These are phyloP conservation scores for Sutorius eximius DNA, from an alignment of 1,284 basidiomycete genomes.

Conservation along the genomic window DNA sequence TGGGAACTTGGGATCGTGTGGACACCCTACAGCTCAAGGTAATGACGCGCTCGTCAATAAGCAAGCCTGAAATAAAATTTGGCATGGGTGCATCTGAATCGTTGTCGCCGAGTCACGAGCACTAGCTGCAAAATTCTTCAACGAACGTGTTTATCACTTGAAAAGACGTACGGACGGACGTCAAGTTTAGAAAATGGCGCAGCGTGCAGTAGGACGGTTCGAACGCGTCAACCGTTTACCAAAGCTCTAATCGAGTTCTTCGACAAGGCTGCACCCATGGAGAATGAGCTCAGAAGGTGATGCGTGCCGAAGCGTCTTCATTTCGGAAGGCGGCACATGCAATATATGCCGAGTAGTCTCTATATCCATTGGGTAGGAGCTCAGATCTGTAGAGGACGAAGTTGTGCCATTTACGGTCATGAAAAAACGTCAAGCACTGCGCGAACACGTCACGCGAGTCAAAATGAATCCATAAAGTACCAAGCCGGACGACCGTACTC, in stretches of 20 bases:
- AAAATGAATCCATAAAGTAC: neutral
- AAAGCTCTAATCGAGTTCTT: neutral
- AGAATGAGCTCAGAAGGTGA: neutral
- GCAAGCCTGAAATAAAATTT: neutral
- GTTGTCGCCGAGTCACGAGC: neutral
- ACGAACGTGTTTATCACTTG: neutral
- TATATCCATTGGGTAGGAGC: conserved; percentile 1
- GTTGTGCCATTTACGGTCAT: too few relatives aligned
- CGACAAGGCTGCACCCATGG: neutral
- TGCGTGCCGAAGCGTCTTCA: conserved; percentile 18
- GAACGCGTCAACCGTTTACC: neutral
- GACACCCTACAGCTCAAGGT: neutral
- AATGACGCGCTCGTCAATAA: neutral
- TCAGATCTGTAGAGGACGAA: conserved; percentile 1
- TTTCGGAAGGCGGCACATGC: conserved; percentile 15
- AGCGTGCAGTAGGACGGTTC: neutral
- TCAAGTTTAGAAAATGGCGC: neutral
- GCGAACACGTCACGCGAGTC: neutral
- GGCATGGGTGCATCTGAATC: neutral
- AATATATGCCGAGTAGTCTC: conserved; percentile 2
- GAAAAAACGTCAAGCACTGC: too few relatives aligned
- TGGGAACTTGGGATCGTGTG: neutral
- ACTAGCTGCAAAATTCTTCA: neutral
- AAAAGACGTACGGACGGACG: neutral
- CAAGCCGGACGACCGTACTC: too few relatives aligned